Percentiles rank a stretch among this genome's conserved stretches.
Conservation (phyloP, 805 yeast species). For the Lachancea dasiensis region DNA sequence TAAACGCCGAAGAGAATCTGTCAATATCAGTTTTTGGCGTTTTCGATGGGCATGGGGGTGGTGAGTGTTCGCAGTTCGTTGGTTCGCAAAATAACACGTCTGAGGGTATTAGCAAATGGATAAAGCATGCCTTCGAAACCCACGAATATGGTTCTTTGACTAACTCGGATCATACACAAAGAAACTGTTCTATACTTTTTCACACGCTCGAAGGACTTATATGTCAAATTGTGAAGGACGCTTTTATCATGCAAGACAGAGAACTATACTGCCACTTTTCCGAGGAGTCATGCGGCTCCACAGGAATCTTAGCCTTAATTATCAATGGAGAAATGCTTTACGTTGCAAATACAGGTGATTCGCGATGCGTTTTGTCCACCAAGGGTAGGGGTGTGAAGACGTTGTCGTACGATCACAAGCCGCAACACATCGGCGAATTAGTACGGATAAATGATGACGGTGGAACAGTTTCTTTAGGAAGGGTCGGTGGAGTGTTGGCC, state of each 20-base stretch:
- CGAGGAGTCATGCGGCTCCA: slow-evolving; percentile 45
- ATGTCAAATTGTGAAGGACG: slow-evolving; percentile 36
- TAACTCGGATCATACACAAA: neutral
- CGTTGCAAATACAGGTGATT: slow-evolving; percentile 73
- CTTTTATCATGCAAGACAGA: slow-evolving; percentile 42
- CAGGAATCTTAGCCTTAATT: slow-evolving; percentile 43
- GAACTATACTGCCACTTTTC: slow-evolving; percentile 36
- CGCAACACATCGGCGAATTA: slow-evolving; percentile 90
- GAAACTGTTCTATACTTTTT: slow-evolving; percentile 17
- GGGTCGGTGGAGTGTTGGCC: slow-evolving; percentile 94
- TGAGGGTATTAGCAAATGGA: slow-evolving; percentile 28
- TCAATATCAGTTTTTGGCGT: slow-evolving; percentile 53
- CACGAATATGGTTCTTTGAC: slow-evolving; percentile 22
- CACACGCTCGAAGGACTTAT: slow-evolving; percentile 33
- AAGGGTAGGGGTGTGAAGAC: slow-evolving; percentile 50
- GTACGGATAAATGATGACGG: slow-evolving; percentile 90
- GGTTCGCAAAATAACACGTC: slow-evolving; percentile 10
- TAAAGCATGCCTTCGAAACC: slow-evolving; percentile 25
- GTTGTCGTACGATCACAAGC: slow-evolving; percentile 80
- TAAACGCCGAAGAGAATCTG: slow-evolving; percentile 21
- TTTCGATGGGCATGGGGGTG: slow-evolving; percentile 82
- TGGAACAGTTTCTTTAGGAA: slow-evolving; percentile 85
- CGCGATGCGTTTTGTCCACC: slow-evolving; percentile 54
- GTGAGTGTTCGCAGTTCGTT: slow-evolving; percentile 45
- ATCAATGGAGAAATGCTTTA: slow-evolving; percentile 41